Conservation (phyloP, 257 asterid species). For the Solanum infundibuliforme region DNA sequence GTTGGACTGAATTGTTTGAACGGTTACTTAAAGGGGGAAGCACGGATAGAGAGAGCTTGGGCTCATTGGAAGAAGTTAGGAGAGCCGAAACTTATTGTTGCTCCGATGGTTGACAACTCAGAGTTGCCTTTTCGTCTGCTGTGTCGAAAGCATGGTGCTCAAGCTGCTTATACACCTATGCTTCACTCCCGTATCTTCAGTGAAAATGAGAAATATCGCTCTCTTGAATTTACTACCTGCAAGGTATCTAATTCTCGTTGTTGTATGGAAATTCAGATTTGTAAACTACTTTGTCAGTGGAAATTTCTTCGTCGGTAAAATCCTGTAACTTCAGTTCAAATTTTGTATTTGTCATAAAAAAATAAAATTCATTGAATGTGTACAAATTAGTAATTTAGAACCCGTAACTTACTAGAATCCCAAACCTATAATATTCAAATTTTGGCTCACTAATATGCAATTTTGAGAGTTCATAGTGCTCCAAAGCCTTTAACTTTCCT, state of each 20-base stretch:
- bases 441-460: not conserved
- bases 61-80: conserved; percentile 78
- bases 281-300: not conserved
- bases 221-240: conserved; percentile 86
- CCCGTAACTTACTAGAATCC: not conserved
- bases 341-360: not conserved
- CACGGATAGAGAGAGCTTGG: conserved; percentile 84
- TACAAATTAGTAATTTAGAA: not conserved
- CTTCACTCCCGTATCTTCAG: conserved; percentile 82
- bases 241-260: conserved; percentile 8
- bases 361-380: not conserved
- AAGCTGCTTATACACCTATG: conserved; percentile 97
- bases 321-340: not conserved
- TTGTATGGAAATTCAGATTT: not conserved
- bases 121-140: conserved; percentile 94
- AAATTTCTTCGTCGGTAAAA: not conserved
- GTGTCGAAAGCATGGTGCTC: conserved; percentile 89
- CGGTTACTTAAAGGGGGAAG: conserved; percentile 58
- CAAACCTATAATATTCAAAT: not conserved
- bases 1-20: conserved; percentile 25
- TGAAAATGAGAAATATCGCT: conserved; percentile 71
- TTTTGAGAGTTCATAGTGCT: not conserved
- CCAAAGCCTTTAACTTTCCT: not conserved
- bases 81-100: conserved; percentile 67
- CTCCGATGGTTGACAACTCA: conserved; percentile 98